Base-by-base conservation (phyloP, 169 alveolate genomes). In the Plasmodium vivax region DNA sequence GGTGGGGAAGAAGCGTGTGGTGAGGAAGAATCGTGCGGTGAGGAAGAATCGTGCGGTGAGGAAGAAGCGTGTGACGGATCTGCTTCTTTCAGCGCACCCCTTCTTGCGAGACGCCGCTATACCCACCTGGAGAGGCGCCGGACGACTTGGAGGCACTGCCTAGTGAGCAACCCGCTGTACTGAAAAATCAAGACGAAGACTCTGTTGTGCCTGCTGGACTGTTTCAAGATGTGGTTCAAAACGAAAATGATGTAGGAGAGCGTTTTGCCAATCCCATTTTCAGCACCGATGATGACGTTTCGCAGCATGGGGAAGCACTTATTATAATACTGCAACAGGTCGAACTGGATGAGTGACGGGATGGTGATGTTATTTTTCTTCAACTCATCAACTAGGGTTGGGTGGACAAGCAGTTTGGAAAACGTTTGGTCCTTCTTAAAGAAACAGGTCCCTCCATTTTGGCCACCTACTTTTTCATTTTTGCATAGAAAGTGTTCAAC, bases 231-330 rank as follows among this genome's bases (percentile, higher is more conserved):
- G 72, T 87, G 93, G 47, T 87, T 87, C 68, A 87, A 30, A 54
- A 87, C 71, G 14, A 87, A 51, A 54, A 87, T 87, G 56, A 87
- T 87, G 34, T 87, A 87, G 19, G 93, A 87, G n/a, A 87, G 54
- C 7, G 93, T 87, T 87, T 87, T 87, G 19, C 93, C 93, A 54
- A 87, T 87, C 19, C 93, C 93, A 87, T 87, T 87, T 87, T 87
- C 93, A 51, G 93, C 93, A 19, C 75, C 93, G 62, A 87, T 87
- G 43, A 87, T 87, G 27, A 87, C 23, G 77, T 87, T 87, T 75
- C 81, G 38, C 30, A 87, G n/a, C 3, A 75, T 77, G 14, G 79
- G 87, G 81, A 23, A 75, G 80, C 47, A 34, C 41, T 75, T 19
- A 75, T 85, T 77, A 85, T 85, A 85, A 85, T 85, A 85, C 27